A percentile compares a stretch with the other conserved stretches of the same genome.
Conservation (phyloP, 345 rosid species). For the Turnera subulata region DNA sequence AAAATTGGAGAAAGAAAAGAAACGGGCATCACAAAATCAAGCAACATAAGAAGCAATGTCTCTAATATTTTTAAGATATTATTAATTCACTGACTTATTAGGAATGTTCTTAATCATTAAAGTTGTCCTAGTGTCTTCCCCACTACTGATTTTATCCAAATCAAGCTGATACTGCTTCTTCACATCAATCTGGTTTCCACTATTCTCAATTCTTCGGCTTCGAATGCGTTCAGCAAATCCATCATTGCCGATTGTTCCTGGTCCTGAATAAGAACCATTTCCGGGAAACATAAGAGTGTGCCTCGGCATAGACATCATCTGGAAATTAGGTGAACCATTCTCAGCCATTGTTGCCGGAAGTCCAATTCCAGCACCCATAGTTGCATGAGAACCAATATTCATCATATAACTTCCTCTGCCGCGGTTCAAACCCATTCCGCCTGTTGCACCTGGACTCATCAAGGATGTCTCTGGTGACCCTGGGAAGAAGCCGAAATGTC, state of each 20-base stretch:
- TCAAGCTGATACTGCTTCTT: slow-evolving; percentile 82
- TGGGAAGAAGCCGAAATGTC: slow-evolving; percentile 70
- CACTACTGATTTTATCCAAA: slow-evolving; percentile 61
- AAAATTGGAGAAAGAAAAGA: not conserved
- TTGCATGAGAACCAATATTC: slow-evolving; percentile 37
- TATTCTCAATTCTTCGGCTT: slow-evolving; percentile 38
- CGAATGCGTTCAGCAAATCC: slow-evolving; percentile 49
- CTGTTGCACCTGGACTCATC: slow-evolving; percentile 49
- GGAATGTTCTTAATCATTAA: slow-evolving; percentile 31
- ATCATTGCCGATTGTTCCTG: slow-evolving; percentile 39
- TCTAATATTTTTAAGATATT: not conserved
- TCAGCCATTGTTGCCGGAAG: slow-evolving; percentile 48
- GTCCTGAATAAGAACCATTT: slow-evolving; percentile 49
- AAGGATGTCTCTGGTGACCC: slow-evolving; percentile 70
- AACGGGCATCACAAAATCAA: not conserved
- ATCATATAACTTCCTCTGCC: slow-evolving; percentile 44
- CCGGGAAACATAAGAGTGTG: slow-evolving; percentile 40
- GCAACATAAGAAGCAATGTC: not conserved
- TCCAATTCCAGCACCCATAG: slow-evolving; percentile 44
- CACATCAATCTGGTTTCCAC: slow-evolving; percentile 50
- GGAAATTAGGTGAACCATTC: slow-evolving; percentile 47
- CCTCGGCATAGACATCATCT: slow-evolving; percentile 57
- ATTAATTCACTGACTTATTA: slow-evolving; percentile 12
- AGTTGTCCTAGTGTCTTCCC: slow-evolving; percentile 45
- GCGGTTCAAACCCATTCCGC: slow-evolving; percentile 45